Conservation (phyloP, 148 eudicot genomes). For the Beta vulgaris region DNA sequence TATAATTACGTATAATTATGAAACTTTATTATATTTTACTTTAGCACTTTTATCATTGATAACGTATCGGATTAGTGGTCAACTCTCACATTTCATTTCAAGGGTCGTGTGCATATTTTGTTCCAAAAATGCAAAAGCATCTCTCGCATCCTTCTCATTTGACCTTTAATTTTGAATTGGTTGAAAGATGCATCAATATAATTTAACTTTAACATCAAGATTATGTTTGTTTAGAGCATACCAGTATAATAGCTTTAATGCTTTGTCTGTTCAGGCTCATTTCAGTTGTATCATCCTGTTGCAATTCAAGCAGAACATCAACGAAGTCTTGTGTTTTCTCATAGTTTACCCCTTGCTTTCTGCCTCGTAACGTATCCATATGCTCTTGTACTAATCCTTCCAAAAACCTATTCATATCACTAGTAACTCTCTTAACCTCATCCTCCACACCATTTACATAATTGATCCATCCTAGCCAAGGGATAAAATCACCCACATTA, state of each 20-base stretch:
- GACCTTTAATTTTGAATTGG: too few species aligned
- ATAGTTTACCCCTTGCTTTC: background rate
- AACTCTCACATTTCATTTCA: too few species aligned
- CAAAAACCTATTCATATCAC: slow-evolving; percentile 23
- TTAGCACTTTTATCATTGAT: too few species aligned
- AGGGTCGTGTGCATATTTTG: too few species aligned
- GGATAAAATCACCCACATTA: slow-evolving; percentile 34
- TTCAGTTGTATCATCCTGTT: slow-evolving; percentile 10
- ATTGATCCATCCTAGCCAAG: slow-evolving; percentile 39
- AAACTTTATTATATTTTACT: too few species aligned
- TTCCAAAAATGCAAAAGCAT: too few species aligned
- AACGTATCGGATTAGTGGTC: too few species aligned
- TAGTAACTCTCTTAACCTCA: slow-evolving; percentile 24
- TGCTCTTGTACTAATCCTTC: slow-evolving; percentile 28
- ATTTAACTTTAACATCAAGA: background rate
- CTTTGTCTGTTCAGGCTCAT: slow-evolving; percentile 21
- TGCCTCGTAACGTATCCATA: background rate
- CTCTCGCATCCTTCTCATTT: too few species aligned
- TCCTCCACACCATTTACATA: slow-evolving; percentile 26
- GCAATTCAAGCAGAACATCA: slow-evolving; percentile 32
- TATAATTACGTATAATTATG: too few species aligned
- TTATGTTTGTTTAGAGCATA: slow-evolving; percentile 11
- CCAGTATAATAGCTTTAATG: slow-evolving; percentile 36
- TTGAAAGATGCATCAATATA: too few species aligned
- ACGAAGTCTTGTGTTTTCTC: slow-evolving; percentile 30